Base-by-base conservation (phyloP, 257 asterid species). In the Solanum etuberosum region DNA sequence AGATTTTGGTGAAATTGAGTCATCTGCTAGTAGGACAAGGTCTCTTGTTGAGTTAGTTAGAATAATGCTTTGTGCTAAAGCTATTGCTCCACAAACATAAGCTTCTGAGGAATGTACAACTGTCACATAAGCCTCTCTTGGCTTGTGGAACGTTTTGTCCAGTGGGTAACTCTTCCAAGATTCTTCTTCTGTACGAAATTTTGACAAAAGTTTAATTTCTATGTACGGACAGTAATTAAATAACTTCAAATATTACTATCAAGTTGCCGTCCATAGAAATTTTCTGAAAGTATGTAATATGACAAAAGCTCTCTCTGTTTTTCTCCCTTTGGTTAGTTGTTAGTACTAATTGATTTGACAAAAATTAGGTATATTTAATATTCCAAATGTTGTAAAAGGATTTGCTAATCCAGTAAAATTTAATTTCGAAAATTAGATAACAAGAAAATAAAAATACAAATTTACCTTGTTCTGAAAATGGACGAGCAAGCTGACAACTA, bases 51-150 rank as follows among this genome's bases (percentile, higher is more conserved):
- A 74, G 80, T 90, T 91, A 27, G 98, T 76, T 84, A 18, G 91
- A 87, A 92, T 88, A 82, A 96, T 88, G 91, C 96, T 96, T 82
- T 95, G 98, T 20, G 94, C 98, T 51, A 96, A 88, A 29, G 93
- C 93, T 54, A 96, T 94, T 83, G 98, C 98, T 15, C 99, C 98
- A 80, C 99, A 96, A 3, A 96, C 95, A 72, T 95, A 96, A 70
- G 90, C 85, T 85, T 95, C 96, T 6, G 96, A 92, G 4, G 99
- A 93, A 88, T 96, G 98, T 8, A 96, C 88, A 10, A 94, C 92
- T 2, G 98, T 92, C 1, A 92, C 98, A 84, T 94, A 96, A 0
- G 99, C 98, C 77, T 96, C 96, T 85, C 90, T 88, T 84, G 89
- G 90, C 63, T 83, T 81, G 37, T 83, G 59, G 32, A 63, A 54